Evolutionary conservation across 495 filamentous ascomycete genomes (phyloP).

Genomic region (Astrocystis sublimbata): DNA sequence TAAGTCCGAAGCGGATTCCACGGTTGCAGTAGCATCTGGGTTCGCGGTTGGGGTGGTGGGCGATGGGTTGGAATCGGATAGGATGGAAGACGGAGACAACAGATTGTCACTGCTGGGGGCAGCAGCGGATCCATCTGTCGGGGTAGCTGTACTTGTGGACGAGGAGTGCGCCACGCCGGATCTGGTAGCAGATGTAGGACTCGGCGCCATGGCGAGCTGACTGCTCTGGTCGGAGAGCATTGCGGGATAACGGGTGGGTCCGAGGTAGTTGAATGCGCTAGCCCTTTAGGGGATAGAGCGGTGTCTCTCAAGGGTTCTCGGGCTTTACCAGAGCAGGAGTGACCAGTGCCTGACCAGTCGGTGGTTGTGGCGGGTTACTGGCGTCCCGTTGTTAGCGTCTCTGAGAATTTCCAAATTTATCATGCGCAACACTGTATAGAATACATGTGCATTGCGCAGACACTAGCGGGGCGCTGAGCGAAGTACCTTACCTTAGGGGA

Average conservation of each 20-base stretch:
- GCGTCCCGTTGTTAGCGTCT: not conserved
- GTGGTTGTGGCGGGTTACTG: not conserved
- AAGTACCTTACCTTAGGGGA: not conserved
- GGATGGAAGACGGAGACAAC: constrained; percentile 21
- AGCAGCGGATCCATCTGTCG: constrained; percentile 28
- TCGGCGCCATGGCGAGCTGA: not conserved
- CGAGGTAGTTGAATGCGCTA: not conserved
- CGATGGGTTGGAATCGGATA: constrained; percentile 5
- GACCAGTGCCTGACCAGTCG: not conserved
- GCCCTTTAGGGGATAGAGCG: not conserved
- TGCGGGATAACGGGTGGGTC: not conserved
- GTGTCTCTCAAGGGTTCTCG: not conserved
- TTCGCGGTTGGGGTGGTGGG: constrained; percentile 23
- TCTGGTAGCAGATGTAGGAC: constrained; percentile 6
- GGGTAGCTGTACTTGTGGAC: not conserved
- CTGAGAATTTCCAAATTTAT: too few species aligned
- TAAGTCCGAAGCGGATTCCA: constrained; percentile 23
- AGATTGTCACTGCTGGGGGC: constrained; percentile 19
- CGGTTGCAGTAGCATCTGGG: constrained; percentile 22
- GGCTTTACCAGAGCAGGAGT: too few species aligned
- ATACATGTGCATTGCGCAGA: not conserved
- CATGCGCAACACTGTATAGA: not conserved
- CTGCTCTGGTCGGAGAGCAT: constrained; percentile 1
- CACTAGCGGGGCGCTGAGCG: not conserved
- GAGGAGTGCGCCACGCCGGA: not conserved